A percentile compares a stretch with the other conserved stretches of the same genome.
phyloP scores from a whole-genome alignment of 768 basidiomycete species.

The Amanita phalloides region DNA sequence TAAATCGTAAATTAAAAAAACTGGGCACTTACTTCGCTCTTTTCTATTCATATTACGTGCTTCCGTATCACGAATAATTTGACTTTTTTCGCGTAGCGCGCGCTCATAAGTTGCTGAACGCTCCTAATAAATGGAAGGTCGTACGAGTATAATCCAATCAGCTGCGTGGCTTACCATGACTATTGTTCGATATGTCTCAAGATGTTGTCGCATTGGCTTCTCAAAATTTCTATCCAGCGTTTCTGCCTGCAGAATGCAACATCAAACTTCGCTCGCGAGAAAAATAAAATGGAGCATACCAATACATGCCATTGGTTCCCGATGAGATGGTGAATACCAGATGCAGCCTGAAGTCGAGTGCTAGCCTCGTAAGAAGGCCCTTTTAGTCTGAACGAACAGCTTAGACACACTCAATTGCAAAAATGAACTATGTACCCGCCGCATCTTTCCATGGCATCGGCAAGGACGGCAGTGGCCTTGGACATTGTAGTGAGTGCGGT shows the following conservation, averaged over 20 bases:
- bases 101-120: conserved; percentile 79
- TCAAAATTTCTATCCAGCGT: conserved; percentile 83
- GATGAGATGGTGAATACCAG: conserved; percentile 85
- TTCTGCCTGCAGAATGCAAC: conserved; percentile 45
- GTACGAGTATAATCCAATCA: background rate
- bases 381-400: conserved; percentile 40
- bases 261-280: conserved; percentile 3
- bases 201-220: conserved; percentile 75
- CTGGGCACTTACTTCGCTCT: conserved; percentile 57
- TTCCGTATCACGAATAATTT: conserved; percentile 78
- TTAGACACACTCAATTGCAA: background rate
- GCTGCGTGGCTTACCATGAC: conserved; percentile 40
- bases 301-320: conserved; percentile 90
- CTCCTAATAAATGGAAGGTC: conserved; percentile 36
- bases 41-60: conserved; percentile 75
- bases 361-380: conserved; percentile 75
- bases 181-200: conserved; percentile 68
- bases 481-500: conserved; percentile 73
- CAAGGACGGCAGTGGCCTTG: conserved; percentile 74
- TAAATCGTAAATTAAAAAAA: background rate
- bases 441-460: conserved; percentile 78
- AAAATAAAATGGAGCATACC: conserved; percentile 30
- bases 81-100: conserved; percentile 72
- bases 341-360: conserved; percentile 73
- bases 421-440: conserved; percentile 46